Evolutionary conservation across 208 protist genomes (phyloP).

Genomic region (Wallacemonas sp.): DNA sequence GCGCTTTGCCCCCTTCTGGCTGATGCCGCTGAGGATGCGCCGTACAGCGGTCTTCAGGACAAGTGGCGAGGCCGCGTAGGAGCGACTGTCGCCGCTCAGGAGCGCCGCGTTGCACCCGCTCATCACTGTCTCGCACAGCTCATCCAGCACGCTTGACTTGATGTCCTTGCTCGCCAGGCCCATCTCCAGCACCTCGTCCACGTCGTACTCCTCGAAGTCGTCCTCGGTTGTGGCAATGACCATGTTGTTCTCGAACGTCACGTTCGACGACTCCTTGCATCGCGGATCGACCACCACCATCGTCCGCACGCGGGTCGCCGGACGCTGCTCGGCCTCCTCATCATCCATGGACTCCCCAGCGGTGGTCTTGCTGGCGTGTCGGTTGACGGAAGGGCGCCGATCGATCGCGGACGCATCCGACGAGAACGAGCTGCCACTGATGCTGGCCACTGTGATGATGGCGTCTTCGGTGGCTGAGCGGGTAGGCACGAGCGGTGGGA

Average conservation of each 20-base stretch:
- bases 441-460: conserved; percentile 24
- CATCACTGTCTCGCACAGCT: conserved; percentile 59
- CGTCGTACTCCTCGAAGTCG: conserved; percentile 78
- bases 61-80: conserved; percentile 40
- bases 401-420: conserved; percentile 6
- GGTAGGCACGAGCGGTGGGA: conserved; percentile 1
- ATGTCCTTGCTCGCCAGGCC: conserved; percentile 24
- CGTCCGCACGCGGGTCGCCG: conserved; percentile 63
- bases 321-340: conserved; percentile 15
- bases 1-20: conserved; percentile 11
- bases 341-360: neutral
- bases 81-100: conserved; percentile 64
- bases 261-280: conserved; percentile 63
- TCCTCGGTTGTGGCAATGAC: conserved; percentile 67
- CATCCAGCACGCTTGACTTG: conserved; percentile 46
- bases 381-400: neutral
- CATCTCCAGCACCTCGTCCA: conserved; percentile 75
- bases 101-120: conserved; percentile 73
- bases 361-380: neutral
- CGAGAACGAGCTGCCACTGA: conserved; percentile 16
- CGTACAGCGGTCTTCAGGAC: conserved; percentile 66
- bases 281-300: conserved; percentile 65
- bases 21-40: conserved; percentile 48
- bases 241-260: conserved; percentile 63
- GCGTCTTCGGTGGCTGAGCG: conserved; percentile 18